phyloP scores from a whole-genome alignment of 2,329 filamentous ascomycete species.

The Hypoxylon sp. region DNA sequence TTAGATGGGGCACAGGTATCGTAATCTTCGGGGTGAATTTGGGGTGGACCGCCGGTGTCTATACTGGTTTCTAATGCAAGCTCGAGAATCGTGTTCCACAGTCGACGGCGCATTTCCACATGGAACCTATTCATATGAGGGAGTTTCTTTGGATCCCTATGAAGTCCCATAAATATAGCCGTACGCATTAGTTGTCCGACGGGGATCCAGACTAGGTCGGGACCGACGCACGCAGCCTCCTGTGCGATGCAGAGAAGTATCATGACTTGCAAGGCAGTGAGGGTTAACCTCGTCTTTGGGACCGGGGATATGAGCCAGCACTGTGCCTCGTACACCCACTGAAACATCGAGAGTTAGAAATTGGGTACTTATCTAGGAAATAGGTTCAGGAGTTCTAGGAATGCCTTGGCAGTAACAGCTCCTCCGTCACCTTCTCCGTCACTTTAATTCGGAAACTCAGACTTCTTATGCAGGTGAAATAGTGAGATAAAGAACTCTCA shows the following conservation, averaged over 20 bases:
- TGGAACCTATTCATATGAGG: constrained; percentile 63
- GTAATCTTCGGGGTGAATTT: constrained; percentile 64
- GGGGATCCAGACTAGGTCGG: constrained; percentile 68
- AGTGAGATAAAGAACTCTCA: neutral
- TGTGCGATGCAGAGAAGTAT: constrained; percentile 67
- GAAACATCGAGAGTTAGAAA: neutral
- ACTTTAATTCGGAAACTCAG: neutral
- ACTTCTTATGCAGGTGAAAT: neutral
- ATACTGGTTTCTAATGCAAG: constrained; percentile 67
- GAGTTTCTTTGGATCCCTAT: constrained; percentile 69
- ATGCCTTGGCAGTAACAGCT: neutral
- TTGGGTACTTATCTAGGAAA: neutral
- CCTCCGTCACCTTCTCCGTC: neutral
- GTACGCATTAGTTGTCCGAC: constrained; percentile 66
- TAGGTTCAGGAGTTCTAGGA: neutral
- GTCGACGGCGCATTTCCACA: constrained; percentile 68
- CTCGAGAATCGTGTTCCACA: constrained; percentile 72
- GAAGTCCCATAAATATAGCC: constrained; percentile 72
- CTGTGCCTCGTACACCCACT: constrained; percentile 68
- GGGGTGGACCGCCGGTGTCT: constrained; percentile 66
- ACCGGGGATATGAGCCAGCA: constrained; percentile 64
- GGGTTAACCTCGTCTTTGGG: constrained; percentile 65
- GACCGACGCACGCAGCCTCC: constrained; percentile 63
- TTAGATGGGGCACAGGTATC: constrained; percentile 67
- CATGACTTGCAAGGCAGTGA: constrained; percentile 66